Evolutionary conservation across 2,329 filamentous ascomycete species (phyloP).

Genomic region (Colletotrichum australisinense): DNA sequence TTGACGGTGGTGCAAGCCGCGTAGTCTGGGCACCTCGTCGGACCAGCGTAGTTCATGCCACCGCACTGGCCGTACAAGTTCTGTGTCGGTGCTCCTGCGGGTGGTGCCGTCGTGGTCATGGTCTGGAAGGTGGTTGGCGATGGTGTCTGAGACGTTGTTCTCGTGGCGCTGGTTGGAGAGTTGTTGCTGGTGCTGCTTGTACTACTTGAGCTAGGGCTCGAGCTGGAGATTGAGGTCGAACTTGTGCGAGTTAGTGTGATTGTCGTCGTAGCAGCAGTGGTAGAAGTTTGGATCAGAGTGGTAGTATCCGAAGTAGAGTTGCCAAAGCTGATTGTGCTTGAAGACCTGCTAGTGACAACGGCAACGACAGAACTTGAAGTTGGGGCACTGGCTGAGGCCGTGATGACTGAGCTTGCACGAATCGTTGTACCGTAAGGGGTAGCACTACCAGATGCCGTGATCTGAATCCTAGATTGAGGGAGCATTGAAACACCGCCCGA

Average conservation of each 20-base stretch:
- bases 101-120: not conserved
- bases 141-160: not conserved
- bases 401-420: not conserved
- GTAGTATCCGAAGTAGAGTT: not conserved
- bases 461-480: constrained; percentile 34
- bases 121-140: constrained; percentile 1
- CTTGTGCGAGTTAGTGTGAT: not conserved
- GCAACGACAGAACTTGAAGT: not conserved
- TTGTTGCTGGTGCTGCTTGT: not conserved
- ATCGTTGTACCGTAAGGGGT: constrained; percentile 28
- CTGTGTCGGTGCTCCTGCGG: not conserved
- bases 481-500: constrained; percentile 37
- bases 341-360: too few species aligned
- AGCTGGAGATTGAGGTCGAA: not conserved
- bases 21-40: constrained; percentile 8
- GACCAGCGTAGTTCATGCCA: constrained; percentile 8
- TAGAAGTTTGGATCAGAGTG: not conserved
- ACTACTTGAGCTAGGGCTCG: not conserved
- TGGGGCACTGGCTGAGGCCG: fast-evolving
- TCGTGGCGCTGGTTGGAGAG: not conserved
- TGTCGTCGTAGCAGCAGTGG: not conserved
- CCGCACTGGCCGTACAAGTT: constrained; percentile 23
- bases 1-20: constrained; percentile 11
- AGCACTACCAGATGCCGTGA: constrained; percentile 36
- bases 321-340: not conserved